A percentile compares a stretch with the other conserved stretches of the same genome.
Conservation (phyloP, 441 rosid species). For the Aleurites moluccanus region DNA sequence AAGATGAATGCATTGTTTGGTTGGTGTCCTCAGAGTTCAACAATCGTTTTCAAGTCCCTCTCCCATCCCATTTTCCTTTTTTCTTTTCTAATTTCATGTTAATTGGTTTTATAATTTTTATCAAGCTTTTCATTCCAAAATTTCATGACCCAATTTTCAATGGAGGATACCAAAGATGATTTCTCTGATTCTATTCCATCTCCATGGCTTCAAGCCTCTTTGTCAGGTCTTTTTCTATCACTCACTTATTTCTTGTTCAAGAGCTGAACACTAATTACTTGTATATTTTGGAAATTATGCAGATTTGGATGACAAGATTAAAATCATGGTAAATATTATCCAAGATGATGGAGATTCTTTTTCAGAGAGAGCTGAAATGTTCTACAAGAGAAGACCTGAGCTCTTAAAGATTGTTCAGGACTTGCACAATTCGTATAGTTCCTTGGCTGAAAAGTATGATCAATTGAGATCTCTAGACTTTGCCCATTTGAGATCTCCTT, state of each 20-base stretch:
- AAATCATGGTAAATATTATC: slow-evolving; percentile 39
- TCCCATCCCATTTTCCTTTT: not conserved
- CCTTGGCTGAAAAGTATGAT: slow-evolving; percentile 47
- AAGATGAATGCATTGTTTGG: not conserved
- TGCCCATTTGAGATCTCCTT: slow-evolving; percentile 10
- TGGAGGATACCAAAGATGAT: slow-evolving; percentile 4
- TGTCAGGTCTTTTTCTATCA: slow-evolving; percentile 34
- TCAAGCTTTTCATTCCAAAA: not conserved
- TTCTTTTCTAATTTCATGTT: not conserved
- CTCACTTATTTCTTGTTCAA: not conserved
- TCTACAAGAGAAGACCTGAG: slow-evolving; percentile 51
- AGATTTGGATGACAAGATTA: slow-evolving; percentile 54
- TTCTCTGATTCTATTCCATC: slow-evolving; percentile 31
- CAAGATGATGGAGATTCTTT: slow-evolving; percentile 57
- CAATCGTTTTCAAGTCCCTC: not conserved
- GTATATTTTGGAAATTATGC: slow-evolving; percentile 13
- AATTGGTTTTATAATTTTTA: not conserved
- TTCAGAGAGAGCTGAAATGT: slow-evolving; percentile 56
- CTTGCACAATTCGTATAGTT: slow-evolving; percentile 42
- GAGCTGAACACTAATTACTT: not conserved
- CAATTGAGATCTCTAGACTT: slow-evolving; percentile 26
- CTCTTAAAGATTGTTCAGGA: slow-evolving; percentile 43
- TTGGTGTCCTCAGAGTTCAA: slow-evolving; percentile 12
- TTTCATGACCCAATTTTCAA: not conserved
- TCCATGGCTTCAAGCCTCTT: slow-evolving; percentile 48